Evolutionary conservation across 768 basidiomycete species (phyloP), one percentile per base, ranked within the genome.

Genomic region (Agaricus bisporus): DNA sequence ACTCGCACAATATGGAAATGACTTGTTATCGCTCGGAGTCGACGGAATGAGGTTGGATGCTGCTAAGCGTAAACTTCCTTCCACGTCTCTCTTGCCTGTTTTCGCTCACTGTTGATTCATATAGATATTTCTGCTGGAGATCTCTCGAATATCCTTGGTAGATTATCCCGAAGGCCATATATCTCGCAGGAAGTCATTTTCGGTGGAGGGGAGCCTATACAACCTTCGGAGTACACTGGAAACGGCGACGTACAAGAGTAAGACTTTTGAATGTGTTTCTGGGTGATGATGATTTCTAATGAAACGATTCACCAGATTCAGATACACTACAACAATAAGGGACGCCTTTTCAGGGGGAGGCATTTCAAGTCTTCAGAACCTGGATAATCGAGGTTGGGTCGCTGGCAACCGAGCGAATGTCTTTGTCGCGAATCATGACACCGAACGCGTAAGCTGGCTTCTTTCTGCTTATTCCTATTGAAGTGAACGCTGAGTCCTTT

Each of bases 221-320:
- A 76, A 42, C 84, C 85, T 0, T 73, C 73, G 0, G 74, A 84
- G 59, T 88, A 86, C 60, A 68, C 68, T 7, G 61, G 60, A 0
- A 84, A 74, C 55, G 83, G 81, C 71, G 81, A 85, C 59, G 83
- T 85, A 2, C 82, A 86, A 68, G 85, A 86, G 83, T 76, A 37
- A 39, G 68, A 22, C 22, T 63, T 2, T 2, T 50, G 14, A 8
- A n/a, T 41, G 17, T 1, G 11, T 32, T 29, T 11, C 11, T 4
- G 8, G 11, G 15, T 5, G 14, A 20, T 35, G 17, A 10, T 26
- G 3, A 2, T 50, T 10, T n/a, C 38, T 20, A n/a, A 12, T 29
- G 42, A 54, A 7, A 36, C n/a, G 39, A 7, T 6, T 25, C 28
- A 42, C 4, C 39, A 77, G 77, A 52, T 86, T 87, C 68, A 73